Conservation (phyloP, 1,284 basidiomycete species). For the Marasmius oreades region DNA sequence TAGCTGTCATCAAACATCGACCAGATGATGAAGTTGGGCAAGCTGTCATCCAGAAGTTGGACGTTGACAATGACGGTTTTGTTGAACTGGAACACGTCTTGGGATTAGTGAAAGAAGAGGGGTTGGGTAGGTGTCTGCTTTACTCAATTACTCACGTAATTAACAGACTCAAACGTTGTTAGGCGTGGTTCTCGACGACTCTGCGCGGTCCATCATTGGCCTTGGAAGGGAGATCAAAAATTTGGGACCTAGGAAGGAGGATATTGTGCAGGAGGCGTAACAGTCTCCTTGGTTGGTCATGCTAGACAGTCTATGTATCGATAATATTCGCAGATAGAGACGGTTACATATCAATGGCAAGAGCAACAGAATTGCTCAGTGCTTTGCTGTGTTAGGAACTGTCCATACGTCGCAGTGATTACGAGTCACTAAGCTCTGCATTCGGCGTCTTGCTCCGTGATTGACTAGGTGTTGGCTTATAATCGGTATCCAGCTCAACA, state of each 20-base stretch:
- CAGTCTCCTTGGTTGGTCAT: neutral
- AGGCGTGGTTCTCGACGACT: conserved; percentile 74
- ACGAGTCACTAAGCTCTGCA: conserved; percentile 17
- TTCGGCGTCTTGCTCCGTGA: conserved; percentile 36
- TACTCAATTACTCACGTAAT: conserved; percentile 5
- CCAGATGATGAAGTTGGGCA: conserved; percentile 91
- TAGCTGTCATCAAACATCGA: conserved; percentile 91
- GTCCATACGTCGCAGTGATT: no score
- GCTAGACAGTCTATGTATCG: neutral
- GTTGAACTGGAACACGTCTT: conserved; percentile 86
- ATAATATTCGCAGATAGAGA: neutral
- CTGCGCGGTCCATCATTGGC: conserved; percentile 69
- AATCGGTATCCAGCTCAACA: conserved; percentile 4
- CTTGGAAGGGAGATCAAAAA: conserved; percentile 75
- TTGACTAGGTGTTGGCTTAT: conserved; percentile 13
- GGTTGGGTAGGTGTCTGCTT: conserved; percentile 50
- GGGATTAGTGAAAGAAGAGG: conserved; percentile 76
- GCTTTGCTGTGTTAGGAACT: neutral
- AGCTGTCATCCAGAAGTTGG: conserved; percentile 88
- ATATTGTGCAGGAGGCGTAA: conserved; percentile 69
- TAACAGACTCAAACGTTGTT: conserved; percentile 11
- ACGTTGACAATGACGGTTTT: conserved; percentile 94
- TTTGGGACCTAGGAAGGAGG: conserved; percentile 78
- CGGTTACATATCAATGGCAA: neutral
- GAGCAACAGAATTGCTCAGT: no score